phyloP scores from a whole-genome alignment of 176 grass and related monocot genomes.

The Carex parvula region DNA sequence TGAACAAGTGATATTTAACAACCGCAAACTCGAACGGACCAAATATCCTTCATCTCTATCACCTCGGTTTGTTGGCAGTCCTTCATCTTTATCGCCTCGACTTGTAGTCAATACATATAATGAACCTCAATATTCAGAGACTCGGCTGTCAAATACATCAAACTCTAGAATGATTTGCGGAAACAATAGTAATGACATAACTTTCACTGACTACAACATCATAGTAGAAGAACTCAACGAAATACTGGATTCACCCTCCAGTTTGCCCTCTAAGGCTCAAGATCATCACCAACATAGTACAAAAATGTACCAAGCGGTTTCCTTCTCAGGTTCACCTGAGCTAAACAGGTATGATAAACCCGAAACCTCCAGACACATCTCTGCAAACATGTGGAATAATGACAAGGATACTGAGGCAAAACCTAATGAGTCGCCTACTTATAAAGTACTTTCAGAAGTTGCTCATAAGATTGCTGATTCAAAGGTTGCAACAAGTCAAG shows the following conservation, averaged over 20 bases:
- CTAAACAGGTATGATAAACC: background rate
- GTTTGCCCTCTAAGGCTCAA: background rate
- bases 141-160: background rate
- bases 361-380: background rate
- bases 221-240: conserved; percentile 21
- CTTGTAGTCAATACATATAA: background rate
- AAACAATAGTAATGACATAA: background rate
- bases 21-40: background rate
- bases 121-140: conserved; percentile 1
- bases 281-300: background rate
- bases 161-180: background rate
- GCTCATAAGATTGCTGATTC: conserved; percentile 8
- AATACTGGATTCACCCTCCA: conserved; percentile 13
- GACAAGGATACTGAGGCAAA: background rate
- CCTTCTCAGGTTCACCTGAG: background rate
- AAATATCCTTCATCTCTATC: conserved; percentile 12
- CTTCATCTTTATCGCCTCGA: conserved; percentile 3
- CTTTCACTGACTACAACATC: conserved; percentile 20
- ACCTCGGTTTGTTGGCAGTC: background rate
- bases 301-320: background rate
- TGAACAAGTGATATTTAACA: background rate
- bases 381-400: background rate
- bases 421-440: background rate
- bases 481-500: background rate
- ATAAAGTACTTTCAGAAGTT: conserved; percentile 12